These are phyloP conservation scores for Aspergillus ustus DNA, from an alignment of 2,329 filamentous ascomycete genomes.

Conservation along the genomic window DNA sequence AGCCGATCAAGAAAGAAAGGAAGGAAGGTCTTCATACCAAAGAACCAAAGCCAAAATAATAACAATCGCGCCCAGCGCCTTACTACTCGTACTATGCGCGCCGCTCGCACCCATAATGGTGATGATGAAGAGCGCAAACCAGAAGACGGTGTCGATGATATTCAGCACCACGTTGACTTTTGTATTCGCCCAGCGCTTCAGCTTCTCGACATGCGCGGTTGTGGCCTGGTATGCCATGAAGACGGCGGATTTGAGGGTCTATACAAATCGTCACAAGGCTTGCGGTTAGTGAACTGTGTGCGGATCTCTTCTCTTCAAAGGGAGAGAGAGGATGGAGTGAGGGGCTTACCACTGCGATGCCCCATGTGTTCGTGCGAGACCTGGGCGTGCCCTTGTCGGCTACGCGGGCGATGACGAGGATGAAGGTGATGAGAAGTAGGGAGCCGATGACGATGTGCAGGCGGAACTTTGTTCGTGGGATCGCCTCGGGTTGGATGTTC, in stretches of 20 bases:
- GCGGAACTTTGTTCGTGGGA: slow-evolving; percentile 15
- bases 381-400: slow-evolving; percentile 24
- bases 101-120: slow-evolving; percentile 24
- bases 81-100: slow-evolving; percentile 19
- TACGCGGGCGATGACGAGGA: slow-evolving; percentile 28
- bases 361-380: slow-evolving; percentile 27
- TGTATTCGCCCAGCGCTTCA: slow-evolving; percentile 29
- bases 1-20: no score
- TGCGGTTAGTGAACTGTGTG: no score
- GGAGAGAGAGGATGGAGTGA: no score
- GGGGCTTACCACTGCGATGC: slow-evolving; percentile 23
- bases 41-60: slow-evolving; percentile 21
- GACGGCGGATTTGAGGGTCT: slow-evolving; percentile 26
- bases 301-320: no score
- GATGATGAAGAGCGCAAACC: slow-evolving; percentile 32
- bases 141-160: slow-evolving; percentile 32
- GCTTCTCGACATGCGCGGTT: slow-evolving; percentile 22
- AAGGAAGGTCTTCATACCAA: slow-evolving; percentile 18
- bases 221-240: slow-evolving; percentile 30
- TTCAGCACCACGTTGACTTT: slow-evolving; percentile 29
- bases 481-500: slow-evolving; percentile 1
- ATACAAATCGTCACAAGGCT: no score
- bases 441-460: slow-evolving; percentile 21
- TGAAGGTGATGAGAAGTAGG: slow-evolving; percentile 20
- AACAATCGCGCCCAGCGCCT: slow-evolving; percentile 26